Evolutionary conservation across 352 stramenopile species (phyloP).

Genomic region (Pythium apleroticum): DNA sequence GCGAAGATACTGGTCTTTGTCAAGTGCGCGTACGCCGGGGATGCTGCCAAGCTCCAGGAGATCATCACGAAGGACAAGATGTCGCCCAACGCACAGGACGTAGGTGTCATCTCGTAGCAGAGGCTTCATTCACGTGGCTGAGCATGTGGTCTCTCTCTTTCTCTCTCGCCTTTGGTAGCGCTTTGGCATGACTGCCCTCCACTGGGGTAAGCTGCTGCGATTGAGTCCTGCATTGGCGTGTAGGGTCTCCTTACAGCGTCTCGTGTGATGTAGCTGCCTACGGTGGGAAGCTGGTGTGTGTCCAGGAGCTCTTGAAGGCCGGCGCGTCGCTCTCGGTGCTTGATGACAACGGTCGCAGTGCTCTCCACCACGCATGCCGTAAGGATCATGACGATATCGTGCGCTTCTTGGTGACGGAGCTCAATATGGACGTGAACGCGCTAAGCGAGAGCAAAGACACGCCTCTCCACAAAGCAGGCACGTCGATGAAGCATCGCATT

Average conservation of each 20-base stretch:
- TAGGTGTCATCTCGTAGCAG: conserved; percentile 22
- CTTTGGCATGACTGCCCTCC: conserved; percentile 79
- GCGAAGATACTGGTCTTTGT: conserved; percentile 55
- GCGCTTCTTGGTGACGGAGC: conserved; percentile 44
- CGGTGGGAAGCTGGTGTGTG: conserved; percentile 48
- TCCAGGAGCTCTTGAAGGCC: conserved; percentile 54
- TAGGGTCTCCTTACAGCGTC: neutral
- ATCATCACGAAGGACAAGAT: conserved; percentile 56
- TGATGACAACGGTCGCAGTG: conserved; percentile 65
- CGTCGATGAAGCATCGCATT: neutral
- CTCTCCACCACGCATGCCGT: conserved; percentile 72
- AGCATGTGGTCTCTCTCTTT: too few relatives aligned
- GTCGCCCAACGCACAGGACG: conserved; percentile 54
- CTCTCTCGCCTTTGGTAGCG: conserved; percentile 31
- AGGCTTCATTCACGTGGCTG: neutral
- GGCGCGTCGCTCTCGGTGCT: conserved; percentile 38
- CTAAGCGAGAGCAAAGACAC: conserved; percentile 72
- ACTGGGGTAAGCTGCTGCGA: conserved; percentile 50
- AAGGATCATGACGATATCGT: conserved; percentile 72
- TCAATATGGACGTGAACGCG: conserved; percentile 58
- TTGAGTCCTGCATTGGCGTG: neutral
- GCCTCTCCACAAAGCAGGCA: conserved; percentile 79
- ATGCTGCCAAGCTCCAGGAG: conserved; percentile 42
- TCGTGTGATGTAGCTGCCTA: conserved; percentile 41
- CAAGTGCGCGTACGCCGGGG: conserved; percentile 49